Conservation (phyloP, 129 eudicot species). For the Centrapalus pauciflorus region DNA sequence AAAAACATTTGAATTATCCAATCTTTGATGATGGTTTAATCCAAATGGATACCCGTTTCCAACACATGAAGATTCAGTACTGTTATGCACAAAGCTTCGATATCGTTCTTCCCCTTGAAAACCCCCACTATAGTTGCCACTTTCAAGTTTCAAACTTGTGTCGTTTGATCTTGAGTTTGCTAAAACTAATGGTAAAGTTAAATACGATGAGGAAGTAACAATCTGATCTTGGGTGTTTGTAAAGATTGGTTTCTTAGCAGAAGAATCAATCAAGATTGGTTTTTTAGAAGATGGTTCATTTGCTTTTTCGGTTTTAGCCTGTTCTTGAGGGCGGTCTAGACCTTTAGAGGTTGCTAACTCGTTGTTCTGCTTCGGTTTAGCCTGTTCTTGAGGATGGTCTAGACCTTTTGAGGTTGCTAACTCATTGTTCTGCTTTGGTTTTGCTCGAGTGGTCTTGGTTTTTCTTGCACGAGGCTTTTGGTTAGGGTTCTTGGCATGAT, state of each 20-base stretch:
- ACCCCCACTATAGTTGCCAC: slow-evolving; percentile 24
- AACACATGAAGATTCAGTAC: slow-evolving; percentile 23
- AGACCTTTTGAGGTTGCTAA: slow-evolving; percentile 17
- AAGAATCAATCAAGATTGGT: slow-evolving; percentile 15
- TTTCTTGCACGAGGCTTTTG: slow-evolving; percentile 23
- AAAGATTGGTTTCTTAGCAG: slow-evolving; percentile 24
- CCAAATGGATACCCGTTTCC: slow-evolving; percentile 36
- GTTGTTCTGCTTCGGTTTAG: slow-evolving; percentile 21
- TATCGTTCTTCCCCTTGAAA: slow-evolving; percentile 29
- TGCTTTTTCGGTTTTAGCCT: slow-evolving; percentile 2
- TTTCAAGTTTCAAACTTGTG: slow-evolving; percentile 25
- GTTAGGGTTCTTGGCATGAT: slow-evolving; percentile 8
- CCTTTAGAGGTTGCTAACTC: slow-evolving; percentile 19
- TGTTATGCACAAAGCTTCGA: slow-evolving; percentile 31
- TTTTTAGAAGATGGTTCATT: slow-evolving; percentile 18
- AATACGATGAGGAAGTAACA: slow-evolving; percentile 33
- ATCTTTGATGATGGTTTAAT: slow-evolving; percentile 33
- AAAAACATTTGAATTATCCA: slow-evolving; percentile 25
- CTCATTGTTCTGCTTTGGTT: slow-evolving; percentile 21
- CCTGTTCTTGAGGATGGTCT: too few relatives aligned
- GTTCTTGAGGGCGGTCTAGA: slow-evolving; percentile 14
- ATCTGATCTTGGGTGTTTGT: slow-evolving; percentile 28
- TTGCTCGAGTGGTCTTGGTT: slow-evolving; percentile 16
- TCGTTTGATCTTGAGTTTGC: slow-evolving; percentile 26
- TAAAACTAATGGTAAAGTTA: slow-evolving; percentile 42